Conservation (phyloP, 2,329 filamentous ascomycete genomes). For the Aphanoascus verrucosus region DNA sequence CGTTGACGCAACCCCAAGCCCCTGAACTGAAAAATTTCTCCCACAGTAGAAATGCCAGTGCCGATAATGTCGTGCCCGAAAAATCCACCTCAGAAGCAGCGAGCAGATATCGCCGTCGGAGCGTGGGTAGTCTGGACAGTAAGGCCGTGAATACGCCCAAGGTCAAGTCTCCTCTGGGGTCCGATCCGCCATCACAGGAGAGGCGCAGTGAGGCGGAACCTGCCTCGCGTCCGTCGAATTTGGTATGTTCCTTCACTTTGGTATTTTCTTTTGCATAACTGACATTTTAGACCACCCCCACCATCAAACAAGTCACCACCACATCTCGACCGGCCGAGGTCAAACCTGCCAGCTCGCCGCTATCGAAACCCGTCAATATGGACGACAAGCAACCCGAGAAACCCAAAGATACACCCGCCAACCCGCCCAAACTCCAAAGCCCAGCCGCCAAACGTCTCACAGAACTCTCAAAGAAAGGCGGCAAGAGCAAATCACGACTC, state of each 20-base stretch:
- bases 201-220: not conserved
- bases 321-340: conserved; percentile 46
- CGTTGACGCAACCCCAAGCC: not conserved
- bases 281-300: not conserved
- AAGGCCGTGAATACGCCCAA: conserved; percentile 29
- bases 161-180: not conserved
- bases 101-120: conserved; percentile 70
- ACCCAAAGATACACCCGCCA: conserved; percentile 26
- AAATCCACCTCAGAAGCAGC: conserved; percentile 50
- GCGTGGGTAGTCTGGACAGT: conserved; percentile 58
- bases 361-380: conserved; percentile 61
- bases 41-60: conserved; percentile 48
- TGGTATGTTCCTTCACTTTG: conserved; percentile 2
- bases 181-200: too few relatives aligned
- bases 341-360: conserved; percentile 57
- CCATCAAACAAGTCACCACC: not conserved
- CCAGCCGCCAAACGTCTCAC: conserved; percentile 74
- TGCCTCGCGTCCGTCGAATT: conserved; percentile 1
- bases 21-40: conserved; percentile 23
- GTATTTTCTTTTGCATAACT: not conserved
- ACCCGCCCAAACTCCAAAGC: conserved; percentile 36
- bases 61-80: conserved; percentile 56
- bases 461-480: conserved; percentile 77
- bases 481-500: conserved; percentile 71
- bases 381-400: conserved; percentile 34